Evolutionary conservation across 345 rosid species (phyloP).

Genomic region (Eucalyptus caleyi): DNA sequence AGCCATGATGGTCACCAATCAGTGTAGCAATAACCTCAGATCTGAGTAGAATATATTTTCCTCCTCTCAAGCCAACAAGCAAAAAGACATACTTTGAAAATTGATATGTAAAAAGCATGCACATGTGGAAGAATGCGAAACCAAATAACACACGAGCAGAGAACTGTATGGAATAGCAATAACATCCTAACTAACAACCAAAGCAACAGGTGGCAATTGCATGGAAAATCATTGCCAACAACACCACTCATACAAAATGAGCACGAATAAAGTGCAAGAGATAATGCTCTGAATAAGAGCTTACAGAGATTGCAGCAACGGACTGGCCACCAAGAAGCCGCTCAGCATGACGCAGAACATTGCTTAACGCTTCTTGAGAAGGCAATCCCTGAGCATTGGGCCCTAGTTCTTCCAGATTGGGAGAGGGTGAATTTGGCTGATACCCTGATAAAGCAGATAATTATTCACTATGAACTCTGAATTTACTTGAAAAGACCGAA

Average conservation of each 20-base stretch:
- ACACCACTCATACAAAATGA: not conserved
- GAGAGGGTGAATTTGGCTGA: slow-evolving; percentile 32
- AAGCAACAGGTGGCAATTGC: not conserved
- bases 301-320: slow-evolving; percentile 63
- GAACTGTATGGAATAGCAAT: not conserved
- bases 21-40: not conserved
- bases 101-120: not conserved
- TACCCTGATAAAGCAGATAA: slow-evolving; percentile 26
- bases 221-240: not conserved
- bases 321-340: slow-evolving; percentile 45
- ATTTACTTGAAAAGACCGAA: not conserved
- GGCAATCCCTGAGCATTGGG: slow-evolving; percentile 36
- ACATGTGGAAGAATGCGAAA: not conserved
- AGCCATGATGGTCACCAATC: not conserved
- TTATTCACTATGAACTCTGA: not conserved
- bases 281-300: not conserved
- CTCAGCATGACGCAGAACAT: slow-evolving; percentile 52
- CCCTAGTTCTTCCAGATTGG: slow-evolving; percentile 33
- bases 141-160: not conserved
- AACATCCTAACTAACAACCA: not conserved
- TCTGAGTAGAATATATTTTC: not conserved
- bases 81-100: not conserved
- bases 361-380: slow-evolving; percentile 53
- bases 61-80: not conserved
- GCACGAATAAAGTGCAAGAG: not conserved